These are phyloP conservation scores for Colletotrichum tropicale DNA, from an alignment of 2,329 filamentous ascomycete genomes.

Conservation along the genomic window DNA sequence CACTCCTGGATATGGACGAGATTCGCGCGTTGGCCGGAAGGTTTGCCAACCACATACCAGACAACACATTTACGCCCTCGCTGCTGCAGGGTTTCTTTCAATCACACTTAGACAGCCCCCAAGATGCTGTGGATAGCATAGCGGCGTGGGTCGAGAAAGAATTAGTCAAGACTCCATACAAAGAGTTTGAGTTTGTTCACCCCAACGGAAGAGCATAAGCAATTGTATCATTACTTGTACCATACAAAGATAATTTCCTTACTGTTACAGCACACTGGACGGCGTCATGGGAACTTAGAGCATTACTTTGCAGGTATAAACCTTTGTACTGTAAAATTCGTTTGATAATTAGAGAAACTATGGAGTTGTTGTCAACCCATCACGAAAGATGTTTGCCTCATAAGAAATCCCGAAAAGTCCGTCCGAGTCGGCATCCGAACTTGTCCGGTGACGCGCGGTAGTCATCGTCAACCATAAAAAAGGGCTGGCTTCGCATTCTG, in stretches of 20 bases:
- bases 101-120: conserved; percentile 43
- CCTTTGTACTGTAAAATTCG: neutral
- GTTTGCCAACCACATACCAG: conserved; percentile 59
- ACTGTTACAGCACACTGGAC: neutral
- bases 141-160: conserved; percentile 40
- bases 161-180: conserved; percentile 28
- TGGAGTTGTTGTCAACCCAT: fast-evolving
- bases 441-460: neutral
- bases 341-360: neutral
- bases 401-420: neutral
- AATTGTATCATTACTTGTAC: neutral
- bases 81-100: conserved; percentile 55
- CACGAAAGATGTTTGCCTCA: fast-evolving
- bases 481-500: neutral
- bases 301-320: neutral
- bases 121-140: conserved; percentile 37
- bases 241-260: neutral
- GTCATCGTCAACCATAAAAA: neutral
- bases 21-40: conserved; percentile 51
- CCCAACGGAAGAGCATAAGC: neutral
- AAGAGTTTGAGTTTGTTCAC: conserved; percentile 31
- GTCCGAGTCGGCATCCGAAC: neutral
- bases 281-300: neutral
- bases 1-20: conserved; percentile 29
- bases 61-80: conserved; percentile 51